Conservation (phyloP, 805 yeast genomes). For the Citeromyces nyonsensis region DNA sequence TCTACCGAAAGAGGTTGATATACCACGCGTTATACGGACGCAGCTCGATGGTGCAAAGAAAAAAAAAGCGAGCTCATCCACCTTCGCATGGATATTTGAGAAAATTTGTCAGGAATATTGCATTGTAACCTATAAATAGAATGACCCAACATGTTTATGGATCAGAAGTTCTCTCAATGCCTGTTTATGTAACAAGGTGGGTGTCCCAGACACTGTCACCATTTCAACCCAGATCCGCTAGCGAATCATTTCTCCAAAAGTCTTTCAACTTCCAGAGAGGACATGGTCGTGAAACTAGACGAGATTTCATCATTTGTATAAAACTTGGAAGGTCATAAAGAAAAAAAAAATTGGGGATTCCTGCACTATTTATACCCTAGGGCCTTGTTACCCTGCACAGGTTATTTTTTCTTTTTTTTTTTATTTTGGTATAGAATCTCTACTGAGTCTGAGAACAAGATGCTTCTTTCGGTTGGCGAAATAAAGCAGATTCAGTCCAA, state of each 20-base stretch:
- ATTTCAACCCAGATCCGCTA: conserved; percentile 2
- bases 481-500: conserved; percentile 12
- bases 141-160: neutral
- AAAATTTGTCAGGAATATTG: neutral
- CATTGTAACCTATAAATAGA: neutral
- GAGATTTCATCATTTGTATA: conserved; percentile 47
- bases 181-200: conserved; percentile 2
- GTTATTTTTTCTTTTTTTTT: neutral
- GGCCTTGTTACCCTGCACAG: too few relatives aligned
- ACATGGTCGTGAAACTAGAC: conserved; percentile 20
- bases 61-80: conserved; percentile 1
- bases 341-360: conserved; percentile 5
- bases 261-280: conserved; percentile 3
- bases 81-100: neutral
- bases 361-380: too few relatives aligned
- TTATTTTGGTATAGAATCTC: neutral
- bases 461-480: conserved; percentile 7
- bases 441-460: neutral
- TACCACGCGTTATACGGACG: conserved; percentile 1
- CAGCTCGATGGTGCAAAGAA: neutral
- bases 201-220: conserved; percentile 6
- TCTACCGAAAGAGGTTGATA: conserved; percentile 1
- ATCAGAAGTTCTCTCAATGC: conserved; percentile 1
- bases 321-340: conserved; percentile 53
- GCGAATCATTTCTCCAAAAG: conserved; percentile 4